Percentiles rank a stretch among this genome's conserved stretches.
phyloP scores from a whole-genome alignment of 2,329 filamentous ascomycete genomes.

The Annulohypoxylon truncatum region DNA sequence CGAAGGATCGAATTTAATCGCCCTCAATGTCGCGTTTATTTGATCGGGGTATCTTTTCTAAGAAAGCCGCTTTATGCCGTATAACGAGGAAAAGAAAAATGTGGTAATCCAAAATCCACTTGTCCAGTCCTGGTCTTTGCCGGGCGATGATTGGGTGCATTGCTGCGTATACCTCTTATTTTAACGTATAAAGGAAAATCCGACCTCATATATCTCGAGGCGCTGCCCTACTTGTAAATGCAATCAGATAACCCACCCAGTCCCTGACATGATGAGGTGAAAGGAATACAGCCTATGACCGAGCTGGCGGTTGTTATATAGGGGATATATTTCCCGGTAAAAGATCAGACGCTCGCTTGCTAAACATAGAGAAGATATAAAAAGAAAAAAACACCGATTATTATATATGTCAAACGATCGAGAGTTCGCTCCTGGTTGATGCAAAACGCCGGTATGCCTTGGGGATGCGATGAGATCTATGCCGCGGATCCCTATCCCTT shows the following conservation, averaged over 20 bases:
- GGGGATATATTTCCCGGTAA: constrained; percentile 44
- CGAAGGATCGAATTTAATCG: constrained; percentile 35
- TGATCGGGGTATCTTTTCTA: constrained; percentile 54
- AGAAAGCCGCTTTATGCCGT: constrained; percentile 58
- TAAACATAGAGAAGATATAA: constrained; percentile 48
- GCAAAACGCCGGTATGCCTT: constrained; percentile 50
- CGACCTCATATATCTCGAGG: constrained; percentile 59
- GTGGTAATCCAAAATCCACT: constrained; percentile 56
- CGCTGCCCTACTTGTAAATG: constrained; percentile 65
- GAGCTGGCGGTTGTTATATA: constrained; percentile 61
- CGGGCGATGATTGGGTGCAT: constrained; percentile 65
- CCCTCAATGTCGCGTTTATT: constrained; percentile 46
- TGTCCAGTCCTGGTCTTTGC: constrained; percentile 61
- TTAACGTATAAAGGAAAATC: constrained; percentile 53
- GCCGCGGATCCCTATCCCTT: constrained; percentile 42
- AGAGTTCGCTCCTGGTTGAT: constrained; percentile 51
- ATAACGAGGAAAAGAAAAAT: constrained; percentile 49
- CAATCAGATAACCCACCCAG: constrained; percentile 63
- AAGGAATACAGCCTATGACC: constrained; percentile 57
- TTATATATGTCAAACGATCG: constrained; percentile 45
- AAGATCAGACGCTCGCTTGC: constrained; percentile 57
- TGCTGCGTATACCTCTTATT: constrained; percentile 73
- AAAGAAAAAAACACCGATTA: constrained; percentile 47
- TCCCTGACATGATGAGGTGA: constrained; percentile 66
- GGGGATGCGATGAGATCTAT: constrained; percentile 43